Conservation (phyloP, 2,329 filamentous ascomycete genomes). For the Geosmithia putterillii region DNA sequence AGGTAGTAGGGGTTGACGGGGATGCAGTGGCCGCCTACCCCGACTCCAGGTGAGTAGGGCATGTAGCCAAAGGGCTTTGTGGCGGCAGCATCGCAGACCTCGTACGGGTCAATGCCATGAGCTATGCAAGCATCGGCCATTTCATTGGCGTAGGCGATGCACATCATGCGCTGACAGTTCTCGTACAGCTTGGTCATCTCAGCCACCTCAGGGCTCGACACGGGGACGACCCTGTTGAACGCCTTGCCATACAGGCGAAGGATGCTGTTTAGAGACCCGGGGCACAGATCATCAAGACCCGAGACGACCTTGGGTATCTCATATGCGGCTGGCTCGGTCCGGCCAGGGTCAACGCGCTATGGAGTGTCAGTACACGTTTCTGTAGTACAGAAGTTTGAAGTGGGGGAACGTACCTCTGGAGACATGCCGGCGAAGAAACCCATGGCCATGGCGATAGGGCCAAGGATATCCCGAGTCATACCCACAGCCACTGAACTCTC, state of each 20-base stretch:
- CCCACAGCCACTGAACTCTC: constrained; percentile 42
- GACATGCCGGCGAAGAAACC: constrained; percentile 36
- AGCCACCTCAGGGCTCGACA: constrained; percentile 38
- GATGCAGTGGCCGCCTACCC: constrained; percentile 44
- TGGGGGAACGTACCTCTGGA: constrained; percentile 18
- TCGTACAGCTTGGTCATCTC: constrained; percentile 48
- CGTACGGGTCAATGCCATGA: constrained; percentile 33
- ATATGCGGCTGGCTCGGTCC: constrained; percentile 21
- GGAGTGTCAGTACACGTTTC: background rate
- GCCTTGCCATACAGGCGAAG: constrained; percentile 28
- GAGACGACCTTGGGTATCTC: constrained; percentile 41
- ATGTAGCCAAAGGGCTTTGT: constrained; percentile 42
- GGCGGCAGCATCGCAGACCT: constrained; percentile 33
- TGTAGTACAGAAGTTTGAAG: background rate
- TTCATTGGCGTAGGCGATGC: constrained; percentile 41
- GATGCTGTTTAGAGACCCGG: constrained; percentile 31
- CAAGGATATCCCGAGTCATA: constrained; percentile 37
- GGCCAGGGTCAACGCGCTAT: constrained; percentile 33
- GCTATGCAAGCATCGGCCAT: constrained; percentile 38
- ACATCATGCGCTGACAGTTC: constrained; percentile 43
- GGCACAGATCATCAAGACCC: constrained; percentile 31
- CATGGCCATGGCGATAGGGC: constrained; percentile 25
- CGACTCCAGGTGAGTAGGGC: constrained; percentile 30
- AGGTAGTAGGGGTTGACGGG: constrained; percentile 43
- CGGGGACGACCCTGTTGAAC: constrained; percentile 33